Evolutionary conservation across 116 monocot genomes (phyloP).

Genomic region (Cymodocea nodosa): DNA sequence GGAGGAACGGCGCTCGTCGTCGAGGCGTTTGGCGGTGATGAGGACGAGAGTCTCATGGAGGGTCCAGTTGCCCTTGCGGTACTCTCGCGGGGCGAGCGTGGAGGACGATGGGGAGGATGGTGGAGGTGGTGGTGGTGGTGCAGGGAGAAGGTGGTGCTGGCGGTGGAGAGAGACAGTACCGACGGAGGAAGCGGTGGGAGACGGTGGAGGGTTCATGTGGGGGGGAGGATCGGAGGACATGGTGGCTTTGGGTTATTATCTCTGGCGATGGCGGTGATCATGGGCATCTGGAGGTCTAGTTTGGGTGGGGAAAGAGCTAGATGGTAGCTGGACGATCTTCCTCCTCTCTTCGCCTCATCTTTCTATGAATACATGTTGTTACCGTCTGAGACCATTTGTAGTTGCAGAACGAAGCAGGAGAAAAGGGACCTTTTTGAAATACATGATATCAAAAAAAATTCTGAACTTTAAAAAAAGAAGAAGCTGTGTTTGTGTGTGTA

Average conservation of each 20-base stretch:
- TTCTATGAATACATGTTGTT: too few relatives aligned
- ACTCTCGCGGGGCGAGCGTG: conserved; percentile 21
- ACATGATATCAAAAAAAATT: too few relatives aligned
- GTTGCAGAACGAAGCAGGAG: too few relatives aligned
- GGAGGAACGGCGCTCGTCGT: conserved; percentile 37
- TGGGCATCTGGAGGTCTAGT: not conserved
- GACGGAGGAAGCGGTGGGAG: too few relatives aligned
- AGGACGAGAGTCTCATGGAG: conserved; percentile 48
- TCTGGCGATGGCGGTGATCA: not conserved
- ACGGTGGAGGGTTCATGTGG: not conserved
- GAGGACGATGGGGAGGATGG: not conserved
- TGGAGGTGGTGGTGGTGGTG: not conserved
- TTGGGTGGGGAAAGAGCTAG: too few relatives aligned
- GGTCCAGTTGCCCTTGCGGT: conserved; percentile 96
- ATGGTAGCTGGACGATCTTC: too few relatives aligned
- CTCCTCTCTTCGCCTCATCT: too few relatives aligned
- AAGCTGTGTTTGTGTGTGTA: too few relatives aligned
- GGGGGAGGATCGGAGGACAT: conserved; percentile 2
- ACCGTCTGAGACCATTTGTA: too few relatives aligned
- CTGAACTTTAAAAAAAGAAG: too few relatives aligned
- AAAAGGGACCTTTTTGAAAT: too few relatives aligned
- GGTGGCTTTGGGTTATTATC: not conserved
- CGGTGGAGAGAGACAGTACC: not conserved
- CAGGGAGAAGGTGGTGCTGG: not conserved
- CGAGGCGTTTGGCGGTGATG: conserved; percentile 73